Evolutionary conservation across 2,329 filamentous ascomycete species (phyloP).

Genomic region (Apiospora rasikravindrae): DNA sequence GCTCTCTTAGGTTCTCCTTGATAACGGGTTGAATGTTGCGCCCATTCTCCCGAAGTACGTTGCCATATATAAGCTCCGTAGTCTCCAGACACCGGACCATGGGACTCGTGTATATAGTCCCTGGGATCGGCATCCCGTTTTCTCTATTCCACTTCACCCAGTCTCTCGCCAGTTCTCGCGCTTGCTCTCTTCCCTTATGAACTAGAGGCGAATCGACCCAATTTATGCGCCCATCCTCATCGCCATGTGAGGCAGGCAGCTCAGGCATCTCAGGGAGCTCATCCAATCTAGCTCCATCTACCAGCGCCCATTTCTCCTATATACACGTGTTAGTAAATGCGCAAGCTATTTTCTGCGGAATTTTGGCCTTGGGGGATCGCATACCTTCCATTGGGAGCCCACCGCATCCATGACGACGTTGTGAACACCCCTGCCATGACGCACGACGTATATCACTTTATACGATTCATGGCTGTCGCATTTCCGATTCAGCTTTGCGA

Average conservation of each 20-base stretch:
- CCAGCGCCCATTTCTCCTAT: conserved; percentile 26
- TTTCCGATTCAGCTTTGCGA: conserved; percentile 21
- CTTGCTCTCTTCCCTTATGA: conserved; percentile 22
- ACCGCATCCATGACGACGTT: conserved; percentile 28
- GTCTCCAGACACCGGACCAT: conserved; percentile 28
- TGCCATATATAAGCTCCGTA: conserved; percentile 23
- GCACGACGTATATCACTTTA: conserved; percentile 27
- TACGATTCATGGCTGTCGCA: conserved; percentile 23
- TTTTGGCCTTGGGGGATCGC: not conserved
- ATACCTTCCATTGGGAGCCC: conserved; percentile 21
- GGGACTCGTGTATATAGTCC: conserved; percentile 27
- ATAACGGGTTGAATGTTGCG: conserved; percentile 24
- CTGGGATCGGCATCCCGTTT: conserved; percentile 24
- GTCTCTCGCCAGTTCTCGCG: conserved; percentile 19
- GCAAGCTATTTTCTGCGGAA: not conserved
- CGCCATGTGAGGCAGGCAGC: not conserved
- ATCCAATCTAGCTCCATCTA: conserved; percentile 22
- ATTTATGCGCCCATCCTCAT: conserved; percentile 1
- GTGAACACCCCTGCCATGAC: conserved; percentile 27
- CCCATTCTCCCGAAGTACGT: not conserved
- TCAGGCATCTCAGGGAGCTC: conserved; percentile 6
- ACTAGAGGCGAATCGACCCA: conserved; percentile 27
- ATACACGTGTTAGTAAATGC: not conserved
- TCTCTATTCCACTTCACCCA: conserved; percentile 21
- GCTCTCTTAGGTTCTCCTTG: conserved; percentile 29